Base-by-base conservation (phyloP, 768 basidiomycete species). In the Hortiboletus flavorubellus region DNA sequence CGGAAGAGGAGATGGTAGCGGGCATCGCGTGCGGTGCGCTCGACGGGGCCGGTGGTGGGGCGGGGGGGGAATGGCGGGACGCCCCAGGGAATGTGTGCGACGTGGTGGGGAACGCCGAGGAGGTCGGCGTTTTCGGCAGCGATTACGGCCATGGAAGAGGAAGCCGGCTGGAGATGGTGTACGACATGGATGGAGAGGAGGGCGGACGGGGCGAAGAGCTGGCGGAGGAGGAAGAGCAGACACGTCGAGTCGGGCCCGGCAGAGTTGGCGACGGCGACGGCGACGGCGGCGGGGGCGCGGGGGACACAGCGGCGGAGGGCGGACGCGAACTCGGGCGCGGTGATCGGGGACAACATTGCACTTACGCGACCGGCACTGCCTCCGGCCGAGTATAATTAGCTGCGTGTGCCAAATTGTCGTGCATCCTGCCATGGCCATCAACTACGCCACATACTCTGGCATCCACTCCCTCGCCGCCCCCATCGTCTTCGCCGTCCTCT, bases 181-280 rank as follows among this genome's bases (percentile, higher is more conserved):
- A 87, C 77, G 49, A 93, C 76, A 55, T 85, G 81, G 8, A 92
- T 37, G 1, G 90, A 89, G 6, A 84, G 56, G 21, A 67, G 62
- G 6, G 59, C 54, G 5, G 84, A 72, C 69, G 41, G 59, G 37
- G n/a, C 56, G 35, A 53, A 59, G 29, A 79, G 68, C 26, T 75
- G 73, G 38, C 81, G 64, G 37, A 92, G 72, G 14, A 93, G 79
- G 62, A 83, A 90, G 15, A 92, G 75, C 6, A 93, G 75, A 66
- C 87, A 89, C 0, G 86, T 83, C 4, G 91, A 93, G 68, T 93
- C 91, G 10, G 90, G 82, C 2, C 91, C 91, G 8, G 87, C 91
- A 11, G 91, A 93, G 67, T 84, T 85, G 21, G 86, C 90, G 42
- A 92, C 79, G 35, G 80, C 90, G 42, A 92, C 79, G 35, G 80